Base-by-base conservation (phyloP, 805 yeast genomes). In the Lipomyces mesembrius region DNA sequence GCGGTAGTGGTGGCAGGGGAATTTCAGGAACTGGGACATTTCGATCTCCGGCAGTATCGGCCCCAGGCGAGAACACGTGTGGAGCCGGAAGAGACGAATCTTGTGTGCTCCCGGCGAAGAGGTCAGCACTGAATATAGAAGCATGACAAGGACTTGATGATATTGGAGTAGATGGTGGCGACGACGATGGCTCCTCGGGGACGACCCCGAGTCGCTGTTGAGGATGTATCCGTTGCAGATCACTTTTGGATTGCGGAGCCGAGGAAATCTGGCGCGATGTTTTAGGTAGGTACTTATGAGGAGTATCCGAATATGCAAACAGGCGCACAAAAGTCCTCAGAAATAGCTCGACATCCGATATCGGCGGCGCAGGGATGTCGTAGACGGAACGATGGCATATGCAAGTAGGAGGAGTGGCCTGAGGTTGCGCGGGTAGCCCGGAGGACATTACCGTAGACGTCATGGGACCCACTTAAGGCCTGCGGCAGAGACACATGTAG, bases 341-440 rank as follows among this genome's bases (percentile, higher is more conserved):
- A 37, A 67, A 67, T 9, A 59, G 57, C 53, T 61, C 70, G 49
- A 51, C 65, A 55, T 67, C 62, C 7, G 66, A 12, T 8, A 59
- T 64, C 12, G 70, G 61, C 55, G 58, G 37, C 25, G 67, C 61
- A 14, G 70, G 70, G 12, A 67, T 29, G 53, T 67, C 70, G 52
- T 49, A 63, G 7, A 57, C 60, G 12, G 60, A 57, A 34, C 20
- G 49, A 43, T 17, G 49, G 20, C 9, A 12, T 4, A 12, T 43
- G 8, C 9, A 2, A n/a, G n/a, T 4, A 17, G 49, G 8, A 17
- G 49, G 49, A 43, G 22, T 7, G 11, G 49, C 22, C 49, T 43
- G 49, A 43, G 49, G 7, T n/a, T 17, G 22, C 22, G 20, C 22
- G 11, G 20, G 22, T 7, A 43, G 49, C 22, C 20, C 17, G 17